Evolutionary conservation across 2,329 filamentous ascomycete genomes (phyloP).

Genomic region (Paecilomyces formosus): DNA sequence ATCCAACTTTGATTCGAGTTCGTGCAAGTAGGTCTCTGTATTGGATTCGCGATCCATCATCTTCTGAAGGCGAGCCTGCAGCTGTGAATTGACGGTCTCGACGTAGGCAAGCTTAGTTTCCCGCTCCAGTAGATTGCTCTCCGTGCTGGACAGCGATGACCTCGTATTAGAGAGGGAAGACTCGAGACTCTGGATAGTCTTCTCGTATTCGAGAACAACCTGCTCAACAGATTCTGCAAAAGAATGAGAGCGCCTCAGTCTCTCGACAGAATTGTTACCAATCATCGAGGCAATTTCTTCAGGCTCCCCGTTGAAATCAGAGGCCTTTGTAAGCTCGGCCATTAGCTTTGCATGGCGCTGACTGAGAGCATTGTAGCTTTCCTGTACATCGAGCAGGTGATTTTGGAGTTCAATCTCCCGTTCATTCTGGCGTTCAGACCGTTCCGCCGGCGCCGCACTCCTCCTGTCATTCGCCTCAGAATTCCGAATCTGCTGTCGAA

Average conservation of each 20-base stretch:
- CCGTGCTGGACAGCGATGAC: constrained; percentile 71
- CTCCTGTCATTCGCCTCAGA: constrained; percentile 61
- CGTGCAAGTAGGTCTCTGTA: constrained; percentile 87
- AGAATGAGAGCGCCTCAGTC: constrained; percentile 87
- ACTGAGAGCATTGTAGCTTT: constrained; percentile 87
- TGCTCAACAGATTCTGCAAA: constrained; percentile 95
- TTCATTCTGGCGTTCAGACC: constrained; percentile 71
- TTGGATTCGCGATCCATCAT: constrained; percentile 83
- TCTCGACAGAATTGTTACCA: constrained; percentile 72
- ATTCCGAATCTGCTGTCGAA: constrained; percentile 87
- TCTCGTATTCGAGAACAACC: constrained; percentile 95
- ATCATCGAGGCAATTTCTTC: constrained; percentile 49
- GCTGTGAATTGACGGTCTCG: constrained; percentile 84
- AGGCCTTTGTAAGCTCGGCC: constrained; percentile 80
- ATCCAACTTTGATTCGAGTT: constrained; percentile 83
- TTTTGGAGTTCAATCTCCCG: constrained; percentile 88
- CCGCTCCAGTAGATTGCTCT: constrained; percentile 81
- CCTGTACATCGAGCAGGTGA: constrained; percentile 83
- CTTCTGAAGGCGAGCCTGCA: constrained; percentile 86
- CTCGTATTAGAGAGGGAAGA: constrained; percentile 85
- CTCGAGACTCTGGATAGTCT: constrained; percentile 91
- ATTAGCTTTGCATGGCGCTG: constrained; percentile 94
- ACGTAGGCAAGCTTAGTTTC: constrained; percentile 90
- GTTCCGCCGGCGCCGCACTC: constrained; percentile 55
- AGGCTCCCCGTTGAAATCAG: constrained; percentile 50